Base-by-base conservation (phyloP, 441 rosid genomes). In the Erysimum pusillum region DNA sequence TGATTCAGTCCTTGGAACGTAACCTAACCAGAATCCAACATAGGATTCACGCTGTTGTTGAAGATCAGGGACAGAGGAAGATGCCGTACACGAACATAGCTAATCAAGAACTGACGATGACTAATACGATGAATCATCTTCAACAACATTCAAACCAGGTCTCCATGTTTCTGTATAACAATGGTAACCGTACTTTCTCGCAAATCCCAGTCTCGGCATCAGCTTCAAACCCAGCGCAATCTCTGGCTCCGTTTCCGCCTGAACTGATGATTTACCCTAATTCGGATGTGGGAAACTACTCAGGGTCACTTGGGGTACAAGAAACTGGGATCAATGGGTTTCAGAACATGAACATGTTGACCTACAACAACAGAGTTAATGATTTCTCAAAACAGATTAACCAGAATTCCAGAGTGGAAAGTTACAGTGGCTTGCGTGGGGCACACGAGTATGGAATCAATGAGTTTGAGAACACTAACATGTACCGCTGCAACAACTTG, bases 21-120 rank as follows among this genome's bases (percentile, higher is more conserved):
- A 65, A 25, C 11, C 25, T 7, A 18, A 41, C 51, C 62, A 32
- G 13, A n/a, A 15, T 71, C 42, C 73, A 71, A 34, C 35, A 58
- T n/a, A 71, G 76, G 42, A 7, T 58, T 71, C 10, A 1, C 38
- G 54, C 6, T 58, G 67, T 64, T 39, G 72, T 41, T 57, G 68
- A 71, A 32, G n/a, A 57, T 39, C 67, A 77, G 61, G 62, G 39
- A 57, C 76, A 71, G 56, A 71, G 67, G 65, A 71, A 15, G 7
- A n/a, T 60, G 22, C 67, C 60, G 18, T 20, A 61, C 69, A 61
- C 4, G 48, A 62, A 54, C 66, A 63, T 70, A 76, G 52, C 49
- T 76, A 44, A 10, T 15, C 75, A 76, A 54, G 60, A 35, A 25
- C 66, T 56, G 66, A 76, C 39, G 73, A 49, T 75, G 17, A 4